Evolutionary conservation across 1,284 basidiomycete species (phyloP).

Genomic region (Chalciporus sp.): DNA sequence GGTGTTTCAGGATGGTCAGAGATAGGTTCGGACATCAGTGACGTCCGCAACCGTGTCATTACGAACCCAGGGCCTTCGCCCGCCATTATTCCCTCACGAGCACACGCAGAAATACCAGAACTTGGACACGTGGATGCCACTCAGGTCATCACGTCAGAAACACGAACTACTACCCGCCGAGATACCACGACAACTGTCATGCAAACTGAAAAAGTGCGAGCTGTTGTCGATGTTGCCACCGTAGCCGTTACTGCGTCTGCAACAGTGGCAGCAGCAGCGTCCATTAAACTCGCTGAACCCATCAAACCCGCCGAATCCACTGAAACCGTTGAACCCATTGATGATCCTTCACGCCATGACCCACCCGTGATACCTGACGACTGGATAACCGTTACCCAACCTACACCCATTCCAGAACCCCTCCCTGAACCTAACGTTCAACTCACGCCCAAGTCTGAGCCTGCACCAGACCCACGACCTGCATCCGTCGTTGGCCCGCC

Average conservation of each 20-base stretch:
- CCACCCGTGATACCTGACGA: conserved; percentile 30
- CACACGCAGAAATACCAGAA: conserved; percentile 11
- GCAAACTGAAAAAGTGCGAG: conserved; percentile 14
- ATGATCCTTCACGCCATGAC: conserved; percentile 19
- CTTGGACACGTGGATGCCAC: conserved; percentile 17
- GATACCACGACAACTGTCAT: conserved; percentile 13
- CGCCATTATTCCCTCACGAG: conserved; percentile 29
- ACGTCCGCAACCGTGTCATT: conserved; percentile 18
- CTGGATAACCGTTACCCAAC: conserved; percentile 30
- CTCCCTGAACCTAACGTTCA: conserved; percentile 8
- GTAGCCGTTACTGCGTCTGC: not conserved
- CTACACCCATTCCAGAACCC: conserved; percentile 5
- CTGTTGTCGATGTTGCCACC: not conserved
- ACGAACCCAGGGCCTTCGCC: conserved; percentile 27
- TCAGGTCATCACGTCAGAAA: conserved; percentile 8
- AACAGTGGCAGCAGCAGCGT: conserved; percentile 1
- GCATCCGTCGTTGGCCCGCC: conserved; percentile 15
- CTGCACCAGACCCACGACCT: conserved; percentile 10
- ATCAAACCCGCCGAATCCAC: too few relatives aligned
- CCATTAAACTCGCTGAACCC: conserved; percentile 3
- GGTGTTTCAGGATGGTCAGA: conserved; percentile 35
- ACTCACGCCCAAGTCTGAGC: conserved; percentile 6
- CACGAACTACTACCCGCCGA: conserved; percentile 1
- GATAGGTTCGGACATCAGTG: conserved; percentile 28
- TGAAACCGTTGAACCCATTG: conserved; percentile 1